Evolutionary conservation across 2,329 filamentous ascomycete genomes (phyloP).

Genomic region (Cladosporium sp.): DNA sequence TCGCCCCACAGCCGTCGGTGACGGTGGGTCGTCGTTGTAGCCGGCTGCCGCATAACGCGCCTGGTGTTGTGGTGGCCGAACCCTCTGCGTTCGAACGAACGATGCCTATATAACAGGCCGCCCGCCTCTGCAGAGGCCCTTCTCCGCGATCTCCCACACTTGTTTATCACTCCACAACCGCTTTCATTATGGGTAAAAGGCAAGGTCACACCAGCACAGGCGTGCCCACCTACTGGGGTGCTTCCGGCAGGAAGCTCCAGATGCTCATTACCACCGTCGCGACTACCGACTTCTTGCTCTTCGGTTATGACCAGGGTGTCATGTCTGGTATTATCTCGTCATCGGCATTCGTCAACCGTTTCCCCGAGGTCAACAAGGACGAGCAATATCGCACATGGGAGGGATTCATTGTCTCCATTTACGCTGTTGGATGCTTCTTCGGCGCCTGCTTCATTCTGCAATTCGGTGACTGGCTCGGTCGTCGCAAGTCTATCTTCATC

Average conservation of each 20-base stretch:
- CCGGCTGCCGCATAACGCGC: slow-evolving; percentile 9
- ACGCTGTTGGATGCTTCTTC: slow-evolving; percentile 11
- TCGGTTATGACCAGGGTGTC: slow-evolving; percentile 24
- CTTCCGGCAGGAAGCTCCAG: slow-evolving; percentile 39
- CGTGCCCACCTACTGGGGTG: slow-evolving; percentile 20
- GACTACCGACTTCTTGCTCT: slow-evolving; percentile 52
- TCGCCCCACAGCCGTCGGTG: slow-evolving; percentile 1
- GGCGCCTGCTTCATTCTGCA: slow-evolving; percentile 8
- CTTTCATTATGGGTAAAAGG: slow-evolving; percentile 13
- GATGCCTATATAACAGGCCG: slow-evolving; percentile 9
- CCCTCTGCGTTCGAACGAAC: slow-evolving; percentile 1
- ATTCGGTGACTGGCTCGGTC: slow-evolving; percentile 10
- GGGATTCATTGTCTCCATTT: slow-evolving; percentile 32
- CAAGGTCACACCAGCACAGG: slow-evolving; percentile 9
- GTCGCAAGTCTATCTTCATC: slow-evolving; percentile 11
- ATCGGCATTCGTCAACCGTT: slow-evolving; percentile 48
- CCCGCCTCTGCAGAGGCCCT: not conserved
- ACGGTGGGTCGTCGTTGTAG: slow-evolving; percentile 6
- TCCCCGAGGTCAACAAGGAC: slow-evolving; percentile 38
- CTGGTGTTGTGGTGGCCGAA: slow-evolving; percentile 5
- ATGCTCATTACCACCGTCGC: slow-evolving; percentile 53
- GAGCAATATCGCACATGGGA: slow-evolving; percentile 31
- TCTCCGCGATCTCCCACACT: slow-evolving; percentile 8
- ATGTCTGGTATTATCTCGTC: slow-evolving; percentile 57
- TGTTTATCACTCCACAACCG: not conserved